Conservation (phyloP, 306 rosid genomes). For the Dryas octopetala region DNA sequence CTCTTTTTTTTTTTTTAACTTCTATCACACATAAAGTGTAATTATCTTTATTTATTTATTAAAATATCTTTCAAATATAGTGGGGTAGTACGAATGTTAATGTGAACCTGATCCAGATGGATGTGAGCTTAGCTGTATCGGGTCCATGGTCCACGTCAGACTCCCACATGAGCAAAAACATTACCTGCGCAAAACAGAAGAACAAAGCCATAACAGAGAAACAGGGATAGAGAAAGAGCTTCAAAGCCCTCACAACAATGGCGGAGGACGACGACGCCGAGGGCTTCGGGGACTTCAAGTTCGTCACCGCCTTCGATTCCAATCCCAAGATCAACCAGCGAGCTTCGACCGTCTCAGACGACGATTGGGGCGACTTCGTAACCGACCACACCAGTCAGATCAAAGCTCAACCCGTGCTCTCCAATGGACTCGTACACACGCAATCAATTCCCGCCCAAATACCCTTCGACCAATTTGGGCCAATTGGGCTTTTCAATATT, state of each 20-base stretch:
- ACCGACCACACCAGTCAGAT: constrained; percentile 50
- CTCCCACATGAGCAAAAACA: neutral
- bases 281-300: constrained; percentile 76
- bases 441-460: constrained; percentile 22
- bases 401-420: constrained; percentile 24
- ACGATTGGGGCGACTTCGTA: constrained; percentile 70
- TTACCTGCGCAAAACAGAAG: neutral
- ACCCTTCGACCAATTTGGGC: constrained; percentile 30
- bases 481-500: constrained; percentile 11
- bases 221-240: constrained; percentile 11
- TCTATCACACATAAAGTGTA: too few relatives aligned
- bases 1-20: too few relatives aligned
- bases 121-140: constrained; percentile 2
- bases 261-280: constrained; percentile 72
- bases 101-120: neutral
- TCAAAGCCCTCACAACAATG: constrained; percentile 45
- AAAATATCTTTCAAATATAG: neutral
- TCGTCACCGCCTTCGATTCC: constrained; percentile 32
- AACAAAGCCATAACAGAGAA: constrained; percentile 15
- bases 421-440: constrained; percentile 26
- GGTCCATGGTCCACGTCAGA: constrained; percentile 15
- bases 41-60: neutral
- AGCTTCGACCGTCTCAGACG: constrained; percentile 21
- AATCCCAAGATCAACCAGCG: constrained; percentile 21
- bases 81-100: too few relatives aligned